phyloP scores from a whole-genome alignment of 2,329 filamentous ascomycete genomes.

The Monascus ruber region DNA sequence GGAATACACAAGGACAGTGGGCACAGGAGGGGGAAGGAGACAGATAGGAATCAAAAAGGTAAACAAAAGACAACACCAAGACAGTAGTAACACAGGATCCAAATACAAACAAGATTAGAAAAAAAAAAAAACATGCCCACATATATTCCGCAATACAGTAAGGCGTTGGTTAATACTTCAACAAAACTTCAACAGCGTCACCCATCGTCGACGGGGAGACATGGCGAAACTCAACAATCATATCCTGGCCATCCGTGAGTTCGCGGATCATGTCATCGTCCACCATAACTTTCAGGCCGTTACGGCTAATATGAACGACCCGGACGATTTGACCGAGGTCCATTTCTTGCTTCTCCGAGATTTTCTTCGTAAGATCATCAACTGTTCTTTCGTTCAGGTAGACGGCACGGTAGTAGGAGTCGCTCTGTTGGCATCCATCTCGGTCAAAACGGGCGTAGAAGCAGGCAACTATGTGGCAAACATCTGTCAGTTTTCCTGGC shows the following conservation, averaged over 20 bases:
- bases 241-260: conserved; percentile 81
- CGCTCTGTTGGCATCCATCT: conserved; percentile 39
- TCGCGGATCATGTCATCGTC: conserved; percentile 83
- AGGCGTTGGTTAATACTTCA: conserved; percentile 35
- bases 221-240: conserved; percentile 61
- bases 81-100: background rate
- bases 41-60: background rate
- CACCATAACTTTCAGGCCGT: conserved; percentile 70
- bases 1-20: background rate
- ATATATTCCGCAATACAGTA: background rate
- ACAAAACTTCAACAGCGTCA: conserved; percentile 37
- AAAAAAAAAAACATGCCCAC: background rate
- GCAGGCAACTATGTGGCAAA: conserved; percentile 55
- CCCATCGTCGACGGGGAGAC: conserved; percentile 31
- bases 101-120: background rate
- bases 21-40: conserved; percentile 4
- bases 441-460: conserved; percentile 63
- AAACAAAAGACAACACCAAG: background rate
- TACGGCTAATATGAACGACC: conserved; percentile 59
- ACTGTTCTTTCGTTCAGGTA: conserved; percentile 71
- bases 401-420: conserved; percentile 63
- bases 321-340: conserved; percentile 61
- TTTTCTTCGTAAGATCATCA: conserved; percentile 58
- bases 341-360: conserved; percentile 70
- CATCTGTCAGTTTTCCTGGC: too few species aligned